Percentiles rank a stretch among this genome's conserved stretches.
Evolutionary conservation across 306 rosid species (phyloP).

Genomic region (Lathyrus sativus): DNA sequence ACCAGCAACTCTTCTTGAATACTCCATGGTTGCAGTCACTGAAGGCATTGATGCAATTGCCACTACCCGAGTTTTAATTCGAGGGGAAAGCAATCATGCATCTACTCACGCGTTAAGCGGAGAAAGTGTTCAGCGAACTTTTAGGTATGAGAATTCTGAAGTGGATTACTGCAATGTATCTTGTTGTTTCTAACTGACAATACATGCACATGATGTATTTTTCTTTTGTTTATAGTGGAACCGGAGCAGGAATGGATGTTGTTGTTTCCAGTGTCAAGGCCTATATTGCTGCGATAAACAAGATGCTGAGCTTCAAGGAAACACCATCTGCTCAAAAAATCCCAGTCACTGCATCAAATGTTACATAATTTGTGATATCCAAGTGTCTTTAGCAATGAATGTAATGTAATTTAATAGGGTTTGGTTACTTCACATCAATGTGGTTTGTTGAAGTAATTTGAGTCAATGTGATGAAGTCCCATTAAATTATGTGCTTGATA

Average conservation of each 20-base stretch:
- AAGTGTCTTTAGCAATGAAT: constrained; percentile 22
- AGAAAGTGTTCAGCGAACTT: constrained; percentile 69
- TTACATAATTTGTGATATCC: constrained; percentile 10
- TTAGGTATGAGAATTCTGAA: constrained; percentile 52
- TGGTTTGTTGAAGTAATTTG: not conserved
- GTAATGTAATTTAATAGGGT: constrained; percentile 6
- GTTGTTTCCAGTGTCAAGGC: constrained; percentile 98
- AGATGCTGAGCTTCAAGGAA: constrained; percentile 77
- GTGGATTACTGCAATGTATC: constrained; percentile 21
- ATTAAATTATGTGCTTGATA: not conserved
- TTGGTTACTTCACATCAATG: too few species aligned
- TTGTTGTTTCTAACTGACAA: constrained; percentile 30
- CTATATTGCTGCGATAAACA: constrained; percentile 77
- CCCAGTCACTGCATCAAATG: constrained; percentile 40
- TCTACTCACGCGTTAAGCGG: constrained; percentile 61
- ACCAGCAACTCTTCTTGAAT: constrained; percentile 76
- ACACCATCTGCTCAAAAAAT: constrained; percentile 42
- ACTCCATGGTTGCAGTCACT: constrained; percentile 82
- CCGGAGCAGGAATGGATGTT: constrained; percentile 90
- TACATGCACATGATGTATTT: not conserved
- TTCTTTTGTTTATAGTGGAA: constrained; percentile 57
- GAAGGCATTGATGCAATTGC: constrained; percentile 99
- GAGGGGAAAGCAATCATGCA: constrained; percentile 47
- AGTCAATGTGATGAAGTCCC: too few species aligned
- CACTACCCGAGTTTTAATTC: constrained; percentile 79